Evolutionary conservation across 345 rosid species (phyloP), one percentile per base, ranked within the genome.

Genomic region (Hirschfeldia incana): DNA sequence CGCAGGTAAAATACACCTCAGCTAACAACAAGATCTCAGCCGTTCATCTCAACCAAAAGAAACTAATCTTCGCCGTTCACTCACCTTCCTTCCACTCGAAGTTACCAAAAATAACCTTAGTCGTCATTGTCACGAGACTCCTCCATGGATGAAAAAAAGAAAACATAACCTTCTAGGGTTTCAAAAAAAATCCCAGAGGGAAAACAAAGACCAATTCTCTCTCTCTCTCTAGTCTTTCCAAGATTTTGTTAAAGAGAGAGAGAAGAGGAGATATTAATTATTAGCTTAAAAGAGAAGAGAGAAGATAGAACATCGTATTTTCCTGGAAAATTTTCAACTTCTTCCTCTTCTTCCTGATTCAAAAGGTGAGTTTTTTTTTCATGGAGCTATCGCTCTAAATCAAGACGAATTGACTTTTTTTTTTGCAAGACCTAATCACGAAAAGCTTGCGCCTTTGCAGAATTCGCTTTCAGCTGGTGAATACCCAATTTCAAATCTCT

Each of bases 1-100:
- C 72, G 65, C 77, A 73, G 77, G 69, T 33, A 66, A 78, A 27
- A 73, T 21, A 73, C 82, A 78, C 73, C 63, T 59, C 65, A 79
- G 49, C 74, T 51, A 9, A 67, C 46, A 0, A 33, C 11, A 49
- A 49, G 16, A 79, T 79, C 78, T 79, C 2, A 72, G 0, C 77
- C 81, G 77, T 78, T 21, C 4, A 78, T 66, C 21, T 59, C 3
- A 39, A 21, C 63, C 2, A 58, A 3, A 6, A 4, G 8, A 49
- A 39, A 1, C 1, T 15, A 1, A 79, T 73, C 74, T 4, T 60
- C 9, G 11, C 74, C 82, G 74, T 73, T 67, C 0, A 67, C n/a
- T 66, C 57, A 59, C 15, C 9, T 67, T 70, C 58, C 39, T 51
- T 61, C 55, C 55, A 78, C 57, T 78, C 68, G 26, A 3, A 42